phyloP scores from a whole-genome alignment of 306 rosid species.

The Quillaja saponaria region DNA sequence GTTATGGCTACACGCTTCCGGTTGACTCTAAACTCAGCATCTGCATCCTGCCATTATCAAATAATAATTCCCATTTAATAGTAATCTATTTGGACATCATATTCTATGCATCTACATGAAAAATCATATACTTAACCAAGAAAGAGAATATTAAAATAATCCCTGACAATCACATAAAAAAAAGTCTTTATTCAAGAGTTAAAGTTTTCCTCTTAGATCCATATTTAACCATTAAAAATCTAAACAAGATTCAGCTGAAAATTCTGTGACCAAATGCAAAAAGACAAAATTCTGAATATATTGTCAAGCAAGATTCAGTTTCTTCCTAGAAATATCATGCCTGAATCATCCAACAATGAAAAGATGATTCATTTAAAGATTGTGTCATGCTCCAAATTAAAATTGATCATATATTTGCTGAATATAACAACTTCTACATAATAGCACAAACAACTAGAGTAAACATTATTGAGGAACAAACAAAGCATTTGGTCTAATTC shows the following conservation, averaged over 20 bases:
- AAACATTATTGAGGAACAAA: constrained; percentile 1
- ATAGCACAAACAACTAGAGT: constrained; percentile 8
- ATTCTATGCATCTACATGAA: too few species aligned
- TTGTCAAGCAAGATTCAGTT: background rate
- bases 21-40: constrained; percentile 41
- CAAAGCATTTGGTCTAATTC: constrained; percentile 83
- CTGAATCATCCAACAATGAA: background rate
- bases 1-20: constrained; percentile 82
- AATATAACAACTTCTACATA: constrained; percentile 1
- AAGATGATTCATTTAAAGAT: background rate
- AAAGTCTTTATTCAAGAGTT: too few species aligned
- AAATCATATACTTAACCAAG: too few species aligned
- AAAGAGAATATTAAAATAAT: too few species aligned
- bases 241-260: too few species aligned
- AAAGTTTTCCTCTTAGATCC: too few species aligned
- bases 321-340: background rate
- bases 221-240: too few species aligned
- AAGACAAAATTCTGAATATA: background rate
- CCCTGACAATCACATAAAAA: too few species aligned
- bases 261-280: too few species aligned
- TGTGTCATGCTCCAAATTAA: background rate
- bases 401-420: constrained; percentile 10
- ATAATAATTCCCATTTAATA: too few species aligned
- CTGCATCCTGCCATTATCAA: too few species aligned
- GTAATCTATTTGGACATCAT: too few species aligned